Conservation (phyloP, 495 filamentous ascomycete genomes). For the Penicillium dipodomyicola region DNA sequence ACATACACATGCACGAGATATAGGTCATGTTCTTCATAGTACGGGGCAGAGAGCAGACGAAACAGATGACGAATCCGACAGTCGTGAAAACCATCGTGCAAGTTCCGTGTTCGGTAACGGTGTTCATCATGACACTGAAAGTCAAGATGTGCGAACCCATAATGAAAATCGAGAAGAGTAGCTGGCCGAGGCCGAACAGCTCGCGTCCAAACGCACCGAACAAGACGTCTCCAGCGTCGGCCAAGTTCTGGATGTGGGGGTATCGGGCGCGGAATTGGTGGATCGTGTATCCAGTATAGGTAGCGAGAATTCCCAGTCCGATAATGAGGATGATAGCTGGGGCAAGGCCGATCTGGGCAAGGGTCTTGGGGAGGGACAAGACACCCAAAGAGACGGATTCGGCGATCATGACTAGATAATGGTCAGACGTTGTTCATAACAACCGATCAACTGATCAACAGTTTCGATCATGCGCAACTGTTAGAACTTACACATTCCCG, state of each 20-base stretch:
- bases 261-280: constrained; percentile 35
- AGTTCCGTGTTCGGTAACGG: constrained; percentile 58
- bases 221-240: constrained; percentile 69
- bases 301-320: constrained; percentile 61
- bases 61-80: constrained; percentile 60
- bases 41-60: constrained; percentile 61
- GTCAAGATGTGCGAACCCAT: constrained; percentile 73
- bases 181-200: constrained; percentile 59
- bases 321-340: constrained; percentile 53
- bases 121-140: constrained; percentile 64
- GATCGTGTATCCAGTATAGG: constrained; percentile 41
- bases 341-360: constrained; percentile 60
- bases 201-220: constrained; percentile 62
- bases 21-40: constrained; percentile 60
- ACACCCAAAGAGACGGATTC: constrained; percentile 63
- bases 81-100: constrained; percentile 69
- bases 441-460: neutral
- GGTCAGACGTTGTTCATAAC: constrained; percentile 7
- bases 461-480: neutral
- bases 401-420: constrained; percentile 53
- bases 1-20: constrained; percentile 55
- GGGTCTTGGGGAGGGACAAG: constrained; percentile 56
- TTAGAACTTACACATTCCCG: constrained; percentile 30
- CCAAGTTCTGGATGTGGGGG: constrained; percentile 62
- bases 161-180: constrained; percentile 68